Evolutionary conservation across 1,284 basidiomycete genomes (phyloP).

Genomic region (Tilletia indica): DNA sequence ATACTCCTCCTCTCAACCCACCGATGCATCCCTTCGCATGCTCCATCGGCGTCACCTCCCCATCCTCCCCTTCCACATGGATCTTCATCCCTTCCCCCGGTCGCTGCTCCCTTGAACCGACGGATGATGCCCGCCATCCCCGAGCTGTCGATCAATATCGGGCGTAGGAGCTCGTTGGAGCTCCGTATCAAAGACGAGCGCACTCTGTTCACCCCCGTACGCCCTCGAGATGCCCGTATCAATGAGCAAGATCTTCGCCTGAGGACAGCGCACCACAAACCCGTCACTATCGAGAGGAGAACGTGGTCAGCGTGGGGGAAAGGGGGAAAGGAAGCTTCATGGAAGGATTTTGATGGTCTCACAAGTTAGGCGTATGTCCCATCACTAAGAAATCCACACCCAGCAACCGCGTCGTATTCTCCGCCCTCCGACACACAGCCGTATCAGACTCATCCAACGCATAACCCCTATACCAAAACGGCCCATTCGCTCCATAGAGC

Average conservation of each 20-base stretch:
- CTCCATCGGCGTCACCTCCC: conserved; percentile 1
- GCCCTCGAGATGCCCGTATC: conserved; percentile 52
- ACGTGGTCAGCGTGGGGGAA: no score
- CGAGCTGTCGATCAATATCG: conserved; percentile 1
- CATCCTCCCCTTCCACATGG: background rate
- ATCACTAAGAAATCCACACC: conserved; percentile 19
- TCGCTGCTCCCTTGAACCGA: background rate
- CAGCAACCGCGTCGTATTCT: conserved; percentile 22
- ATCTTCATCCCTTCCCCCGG: conserved; percentile 30
- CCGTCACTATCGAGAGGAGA: conserved; percentile 24
- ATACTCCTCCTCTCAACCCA: conserved; percentile 20
- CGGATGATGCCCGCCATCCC: background rate
- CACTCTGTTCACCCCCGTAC: conserved; percentile 50
- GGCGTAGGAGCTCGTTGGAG: conserved; percentile 18
- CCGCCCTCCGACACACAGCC: conserved; percentile 33
- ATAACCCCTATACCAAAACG: conserved; percentile 53
- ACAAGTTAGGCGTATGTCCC: conserved; percentile 42
- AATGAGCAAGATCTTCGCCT: conserved; percentile 38
- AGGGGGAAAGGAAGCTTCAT: no score
- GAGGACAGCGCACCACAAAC: conserved; percentile 40
- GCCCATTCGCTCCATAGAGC: conserved; percentile 41
- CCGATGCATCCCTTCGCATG: conserved; percentile 13
- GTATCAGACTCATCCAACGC: conserved; percentile 28
- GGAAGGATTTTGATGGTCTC: no score
- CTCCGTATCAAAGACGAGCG: conserved; percentile 43